Base-by-base conservation (phyloP, 2,329 filamentous ascomycete species). In the Phaeophleospora eucalypticola region DNA sequence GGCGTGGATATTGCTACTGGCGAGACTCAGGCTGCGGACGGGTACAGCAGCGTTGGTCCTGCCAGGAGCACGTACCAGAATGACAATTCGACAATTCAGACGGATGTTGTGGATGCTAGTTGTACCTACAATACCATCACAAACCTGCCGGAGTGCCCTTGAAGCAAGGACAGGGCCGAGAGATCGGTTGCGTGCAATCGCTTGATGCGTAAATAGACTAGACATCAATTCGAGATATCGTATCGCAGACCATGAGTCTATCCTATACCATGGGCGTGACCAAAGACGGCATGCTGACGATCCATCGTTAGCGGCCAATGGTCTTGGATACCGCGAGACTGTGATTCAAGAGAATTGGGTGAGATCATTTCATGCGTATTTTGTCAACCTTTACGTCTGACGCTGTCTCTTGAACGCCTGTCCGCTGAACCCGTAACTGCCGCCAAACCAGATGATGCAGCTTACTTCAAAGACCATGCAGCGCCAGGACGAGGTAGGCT, bases 1-100 rank as follows among this genome's bases (percentile, higher is more conserved):
- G 68, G 73, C n/a, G 59, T 66, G 16, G 76, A 80, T 45, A 67
- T 82, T 45, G 73, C 73, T 17, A 77, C 74, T 2, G 78, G 78
- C 8, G 27, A 17, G 49, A 40, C 9, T 17, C 18, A 46, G 14
- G 77, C 77, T 8, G 32, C 16, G 47, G 36, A 27, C 17, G 32
- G 40, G 9, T 59, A 57, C 36, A 46, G 45, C 18, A 60, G 42
- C 29, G 48, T 52, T 17, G 58, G 59, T 0, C 42, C 54, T 10
- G 32, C 40, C 32, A 40, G 50, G 46, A 61, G 58, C 36, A 56
- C 52, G n/a, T 59, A 52, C 46, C 55, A 36, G 43, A 50, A 50
- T 41, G 43, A 46, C 29, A 45, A 40, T 6, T 20, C 19, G 16
- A 50, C 48, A 36, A 46, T 50, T 24, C 48, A 50, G 20, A 18